Percentiles rank a stretch among this genome's conserved stretches.
These are phyloP conservation scores for Ceratocystis harringtonii DNA, from an alignment of 2,329 filamentous ascomycete genomes.

Conservation along the genomic window DNA sequence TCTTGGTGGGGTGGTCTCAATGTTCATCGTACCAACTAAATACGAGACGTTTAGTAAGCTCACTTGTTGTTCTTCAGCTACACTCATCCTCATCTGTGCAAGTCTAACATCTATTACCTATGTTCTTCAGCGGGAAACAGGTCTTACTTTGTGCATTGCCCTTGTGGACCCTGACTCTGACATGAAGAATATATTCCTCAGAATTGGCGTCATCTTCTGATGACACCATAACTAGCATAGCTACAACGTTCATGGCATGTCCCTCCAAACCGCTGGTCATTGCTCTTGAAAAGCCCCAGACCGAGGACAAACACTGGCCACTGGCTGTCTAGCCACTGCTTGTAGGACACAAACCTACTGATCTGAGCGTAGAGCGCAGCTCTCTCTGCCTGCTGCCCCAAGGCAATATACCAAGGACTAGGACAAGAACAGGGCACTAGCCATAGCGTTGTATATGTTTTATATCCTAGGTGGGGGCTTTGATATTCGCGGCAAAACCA, in stretches of 20 bases:
- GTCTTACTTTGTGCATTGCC: slow-evolving; percentile 27
- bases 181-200: slow-evolving; percentile 46
- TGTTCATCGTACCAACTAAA: not conserved
- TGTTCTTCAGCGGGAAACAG: slow-evolving; percentile 26
- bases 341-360: slow-evolving; percentile 53
- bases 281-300: slow-evolving; percentile 33
- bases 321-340: slow-evolving; percentile 52
- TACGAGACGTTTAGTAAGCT: not conserved
- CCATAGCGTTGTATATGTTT: not conserved
- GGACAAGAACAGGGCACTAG: not conserved
- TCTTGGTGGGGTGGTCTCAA: slow-evolving; percentile 5
- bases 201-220: slow-evolving; percentile 51
- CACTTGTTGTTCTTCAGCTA: not conserved
- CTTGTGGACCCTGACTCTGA: slow-evolving; percentile 25
- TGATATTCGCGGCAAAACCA: slow-evolving; percentile 35
- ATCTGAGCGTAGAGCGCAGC: slow-evolving; percentile 40
- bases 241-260: slow-evolving; percentile 40
- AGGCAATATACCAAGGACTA: not conserved
- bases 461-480: slow-evolving; percentile 24
- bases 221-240: slow-evolving; percentile 53
- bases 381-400: slow-evolving; percentile 22
- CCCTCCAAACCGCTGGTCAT: slow-evolving; percentile 38
- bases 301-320: slow-evolving; percentile 39
- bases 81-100: not conserved
- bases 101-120: not conserved